A percentile compares a stretch with the other conserved stretches of the same genome.
Evolutionary conservation across 2,329 filamentous ascomycete species (phyloP).

Genomic region (Penicillium sp.): DNA sequence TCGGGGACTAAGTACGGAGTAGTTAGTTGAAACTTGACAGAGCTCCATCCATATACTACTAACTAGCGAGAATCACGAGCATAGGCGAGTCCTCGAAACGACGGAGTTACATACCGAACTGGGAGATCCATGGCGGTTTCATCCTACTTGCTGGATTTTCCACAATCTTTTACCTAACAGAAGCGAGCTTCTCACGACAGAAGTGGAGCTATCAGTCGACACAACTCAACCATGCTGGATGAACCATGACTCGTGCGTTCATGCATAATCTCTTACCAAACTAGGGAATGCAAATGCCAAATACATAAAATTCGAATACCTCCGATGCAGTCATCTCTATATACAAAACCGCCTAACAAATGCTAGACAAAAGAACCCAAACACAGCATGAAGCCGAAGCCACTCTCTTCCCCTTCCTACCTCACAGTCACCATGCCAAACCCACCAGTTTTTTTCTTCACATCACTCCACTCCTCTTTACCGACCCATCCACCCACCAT

Average conservation of each 20-base stretch:
- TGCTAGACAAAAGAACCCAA: neutral
- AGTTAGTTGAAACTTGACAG: neutral
- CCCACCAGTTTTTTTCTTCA: neutral
- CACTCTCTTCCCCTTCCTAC: neutral
- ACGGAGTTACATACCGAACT: neutral
- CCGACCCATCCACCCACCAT: constrained; percentile 92
- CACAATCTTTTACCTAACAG: neutral
- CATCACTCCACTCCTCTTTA: constrained; percentile 46
- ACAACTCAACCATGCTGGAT: neutral
- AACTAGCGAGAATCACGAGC: neutral
- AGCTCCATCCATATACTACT: neutral
- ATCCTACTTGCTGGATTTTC: constrained; percentile 4
- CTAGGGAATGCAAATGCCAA: neutral
- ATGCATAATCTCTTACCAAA: neutral
- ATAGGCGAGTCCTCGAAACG: neutral
- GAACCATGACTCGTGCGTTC: constrained; percentile 5
- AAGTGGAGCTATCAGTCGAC: constrained; percentile 4
- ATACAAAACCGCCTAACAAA: constrained; percentile 3
- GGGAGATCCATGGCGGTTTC: constrained; percentile 1
- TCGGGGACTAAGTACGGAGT: too few relatives aligned
- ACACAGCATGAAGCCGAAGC: neutral
- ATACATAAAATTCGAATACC: neutral
- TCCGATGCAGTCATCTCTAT: constrained; percentile 7
- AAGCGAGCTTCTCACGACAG: neutral
- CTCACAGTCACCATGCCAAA: neutral